Percentiles rank a stretch among this genome's conserved stretches.
Conservation (phyloP, 2,329 filamentous ascomycete species). For the Colletotrichum tofieldiae region DNA sequence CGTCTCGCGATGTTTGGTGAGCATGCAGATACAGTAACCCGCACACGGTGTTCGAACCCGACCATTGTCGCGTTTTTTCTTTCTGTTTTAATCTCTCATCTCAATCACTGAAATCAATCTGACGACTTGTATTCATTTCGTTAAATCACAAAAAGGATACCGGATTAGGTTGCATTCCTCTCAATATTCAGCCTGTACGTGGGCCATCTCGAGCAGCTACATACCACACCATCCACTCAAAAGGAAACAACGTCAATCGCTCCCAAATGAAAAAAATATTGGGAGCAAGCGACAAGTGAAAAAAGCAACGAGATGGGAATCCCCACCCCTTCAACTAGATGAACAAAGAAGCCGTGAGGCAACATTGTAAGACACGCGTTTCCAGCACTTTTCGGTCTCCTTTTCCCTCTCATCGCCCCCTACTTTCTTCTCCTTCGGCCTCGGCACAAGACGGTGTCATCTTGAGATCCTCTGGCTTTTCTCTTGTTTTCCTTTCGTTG, state of each 20-base stretch:
- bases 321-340: slow-evolving; percentile 33
- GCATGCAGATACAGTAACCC: slow-evolving; percentile 1
- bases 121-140: neutral
- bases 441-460: slow-evolving; percentile 14
- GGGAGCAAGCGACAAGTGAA: slow-evolving; percentile 27
- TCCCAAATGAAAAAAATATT: neutral
- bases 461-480: slow-evolving; percentile 10
- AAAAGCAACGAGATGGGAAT: slow-evolving; percentile 24
- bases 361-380: slow-evolving; percentile 45
- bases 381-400: slow-evolving; percentile 37
- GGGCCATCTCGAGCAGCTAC: slow-evolving; percentile 22
- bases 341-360: slow-evolving; percentile 54
- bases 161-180: slow-evolving; percentile 4
- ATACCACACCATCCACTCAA: slow-evolving; percentile 25
- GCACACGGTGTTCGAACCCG: slow-evolving; percentile 35
- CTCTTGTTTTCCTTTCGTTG: slow-evolving; percentile 11
- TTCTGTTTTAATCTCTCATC: neutral
- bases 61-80: neutral
- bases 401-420: neutral
- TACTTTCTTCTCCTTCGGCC: neutral
- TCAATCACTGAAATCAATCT: neutral
- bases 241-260: neutral
- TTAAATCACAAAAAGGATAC: neutral
- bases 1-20: neutral
- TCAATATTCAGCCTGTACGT: slow-evolving; percentile 30